Base-by-base conservation (phyloP, 208 protist species). In the Acanthamoeba triangularis region DNA sequence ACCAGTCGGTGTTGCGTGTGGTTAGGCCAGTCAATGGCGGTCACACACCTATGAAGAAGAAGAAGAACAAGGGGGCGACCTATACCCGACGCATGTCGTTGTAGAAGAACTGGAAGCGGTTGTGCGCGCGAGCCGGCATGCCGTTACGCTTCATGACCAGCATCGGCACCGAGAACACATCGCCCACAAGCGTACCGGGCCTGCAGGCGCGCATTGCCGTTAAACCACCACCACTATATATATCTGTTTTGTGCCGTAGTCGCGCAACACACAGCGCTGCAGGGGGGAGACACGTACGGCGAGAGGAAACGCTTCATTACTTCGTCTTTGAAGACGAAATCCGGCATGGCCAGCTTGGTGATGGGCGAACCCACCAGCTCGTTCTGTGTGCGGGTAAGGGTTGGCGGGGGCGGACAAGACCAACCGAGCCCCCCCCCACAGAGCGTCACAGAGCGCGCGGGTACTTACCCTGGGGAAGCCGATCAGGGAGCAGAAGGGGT, bases 91-190 rank as follows among this genome's bases (percentile, higher is more conserved):
- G 44, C 52, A 63, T 88, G 1, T 1, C n/a, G 49, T 88, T 88
- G 52, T 88, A 88, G n/a, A 88, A 44, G 52, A 44, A 88, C 52
- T 88, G 80, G 4, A n/a, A 88, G 52, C 80, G 80, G 33, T 88
- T 88, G 41, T 37, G 52, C 7, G 80, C 80, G 20, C 80, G 80
- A 7, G 80, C 80, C 41, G 80, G 80, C 7, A 63, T 88, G n/a
- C 80, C 80, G 28, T 63, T 88, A 14, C n/a, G 5, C 80, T 88
- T 88, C n/a, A 63, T 25, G 7, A 88, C 28, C 80, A 88, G 35
- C 80, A 88, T 88, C 30, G 80, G 11, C 25, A 33, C 25, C 28
- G 80, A 7, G 80, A 88, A 88, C 6, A 88, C 63, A 30, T 88
- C 80, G 5, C 80, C 80, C 2, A 88, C 65, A 49, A 88, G 44